Evolutionary conservation across 78 protist genomes (phyloP).

Genomic region (Speleostelium caveatum): DNA sequence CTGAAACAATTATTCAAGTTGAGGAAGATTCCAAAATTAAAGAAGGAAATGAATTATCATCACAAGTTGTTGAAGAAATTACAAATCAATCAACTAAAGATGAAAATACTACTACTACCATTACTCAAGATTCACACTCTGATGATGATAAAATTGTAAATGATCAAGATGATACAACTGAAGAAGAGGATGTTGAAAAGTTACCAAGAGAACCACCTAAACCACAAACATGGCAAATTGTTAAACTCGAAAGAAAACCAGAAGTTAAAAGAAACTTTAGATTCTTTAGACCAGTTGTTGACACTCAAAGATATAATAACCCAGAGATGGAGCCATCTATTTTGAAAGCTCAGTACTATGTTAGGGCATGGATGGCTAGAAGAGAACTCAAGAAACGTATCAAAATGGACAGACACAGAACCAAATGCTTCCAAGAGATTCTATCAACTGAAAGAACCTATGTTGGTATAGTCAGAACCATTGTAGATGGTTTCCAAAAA

Average conservation of each 20-base stretch:
- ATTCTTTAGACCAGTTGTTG: constrained; percentile 1
- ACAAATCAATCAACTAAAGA: neutral
- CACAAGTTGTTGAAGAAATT: neutral
- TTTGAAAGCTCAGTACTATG: constrained; percentile 2
- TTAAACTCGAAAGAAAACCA: neutral
- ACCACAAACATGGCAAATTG: neutral
- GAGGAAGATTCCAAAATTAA: too few relatives aligned
- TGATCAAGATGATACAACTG: constrained; percentile 20
- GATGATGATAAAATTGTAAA: neutral
- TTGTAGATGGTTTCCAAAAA: constrained; percentile 52
- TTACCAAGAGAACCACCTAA: neutral
- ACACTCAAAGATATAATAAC: constrained; percentile 36
- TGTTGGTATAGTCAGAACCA: constrained; percentile 33
- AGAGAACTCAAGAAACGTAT: constrained; percentile 15
- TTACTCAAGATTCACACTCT: neutral
- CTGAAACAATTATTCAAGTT: too few relatives aligned
- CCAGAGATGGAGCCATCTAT: constrained; percentile 2
- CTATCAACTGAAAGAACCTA: constrained; percentile 42
- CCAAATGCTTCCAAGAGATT: constrained; percentile 47
- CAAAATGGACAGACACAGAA: constrained; percentile 48
- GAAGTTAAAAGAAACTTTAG: constrained; percentile 7
- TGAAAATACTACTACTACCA: neutral
- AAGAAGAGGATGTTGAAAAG: neutral
- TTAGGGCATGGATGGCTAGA: constrained; percentile 15
- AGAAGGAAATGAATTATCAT: neutral